Percentiles rank a stretch among this genome's conserved stretches.
phyloP scores from a whole-genome alignment of 2,329 filamentous ascomycete species.

The Plectosphaerella plurivora region DNA sequence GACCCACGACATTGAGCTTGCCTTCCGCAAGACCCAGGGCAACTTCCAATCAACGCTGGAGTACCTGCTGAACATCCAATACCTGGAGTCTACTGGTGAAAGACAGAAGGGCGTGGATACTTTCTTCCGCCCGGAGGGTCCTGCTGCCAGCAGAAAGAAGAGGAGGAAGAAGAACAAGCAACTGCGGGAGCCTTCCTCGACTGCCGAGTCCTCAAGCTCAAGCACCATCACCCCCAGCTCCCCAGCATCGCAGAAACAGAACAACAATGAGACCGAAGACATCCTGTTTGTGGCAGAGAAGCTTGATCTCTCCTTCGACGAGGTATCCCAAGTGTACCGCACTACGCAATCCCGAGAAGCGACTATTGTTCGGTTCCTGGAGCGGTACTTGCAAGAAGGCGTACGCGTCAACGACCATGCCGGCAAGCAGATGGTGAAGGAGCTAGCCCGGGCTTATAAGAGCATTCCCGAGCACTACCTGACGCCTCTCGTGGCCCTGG shows the following conservation, averaged over 20 bases:
- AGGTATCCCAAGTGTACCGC: slow-evolving; percentile 31
- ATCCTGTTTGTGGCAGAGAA: slow-evolving; percentile 39
- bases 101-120: slow-evolving; percentile 75
- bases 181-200: not conserved
- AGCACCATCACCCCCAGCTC: slow-evolving; percentile 1
- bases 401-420: slow-evolving; percentile 24
- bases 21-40: slow-evolving; percentile 62
- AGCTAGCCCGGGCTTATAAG: slow-evolving; percentile 30
- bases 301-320: slow-evolving; percentile 33
- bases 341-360: slow-evolving; percentile 31
- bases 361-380: slow-evolving; percentile 36
- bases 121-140: slow-evolving; percentile 59
- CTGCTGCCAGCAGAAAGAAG: slow-evolving; percentile 16
- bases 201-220: slow-evolving; percentile 8
- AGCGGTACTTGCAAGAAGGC: slow-evolving; percentile 35
- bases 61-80: slow-evolving; percentile 73
- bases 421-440: slow-evolving; percentile 22
- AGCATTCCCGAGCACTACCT: slow-evolving; percentile 40
- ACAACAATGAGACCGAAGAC: slow-evolving; percentile 28
- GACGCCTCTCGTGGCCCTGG: slow-evolving; percentile 26
- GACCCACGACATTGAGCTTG: slow-evolving; percentile 59
- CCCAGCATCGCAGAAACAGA: not conserved
- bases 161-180: slow-evolving; percentile 29
- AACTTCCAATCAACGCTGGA: slow-evolving; percentile 71
- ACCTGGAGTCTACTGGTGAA: slow-evolving; percentile 64